Evolutionary conservation across 2,329 filamentous ascomycete species (phyloP).

Genomic region (Didymellaceae sp.): DNA sequence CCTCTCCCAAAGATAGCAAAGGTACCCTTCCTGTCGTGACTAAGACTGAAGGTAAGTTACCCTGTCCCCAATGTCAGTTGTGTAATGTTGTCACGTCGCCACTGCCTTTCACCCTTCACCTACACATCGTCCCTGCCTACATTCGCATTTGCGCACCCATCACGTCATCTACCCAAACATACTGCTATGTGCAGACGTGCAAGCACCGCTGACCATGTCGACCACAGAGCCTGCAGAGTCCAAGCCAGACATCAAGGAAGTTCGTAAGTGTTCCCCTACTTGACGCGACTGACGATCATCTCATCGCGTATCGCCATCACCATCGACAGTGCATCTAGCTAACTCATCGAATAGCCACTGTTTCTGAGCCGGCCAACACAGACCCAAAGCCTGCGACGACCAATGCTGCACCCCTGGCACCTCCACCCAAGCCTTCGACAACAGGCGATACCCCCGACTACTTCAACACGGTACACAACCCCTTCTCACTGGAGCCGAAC

Average conservation of each 20-base stretch:
- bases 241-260: conserved; percentile 20
- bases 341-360: conserved; percentile 26
- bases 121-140: conserved; percentile 2
- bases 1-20: conserved; percentile 48
- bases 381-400: conserved; percentile 48
- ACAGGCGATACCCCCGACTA: conserved; percentile 57
- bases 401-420: conserved; percentile 58
- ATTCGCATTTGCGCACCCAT: conserved; percentile 21
- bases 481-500: conserved; percentile 83
- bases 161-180: conserved; percentile 16
- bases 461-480: conserved; percentile 57
- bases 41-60: conserved; percentile 46
- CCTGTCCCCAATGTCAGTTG: conserved; percentile 3
- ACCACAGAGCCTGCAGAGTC: conserved; percentile 34
- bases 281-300: conserved; percentile 3
- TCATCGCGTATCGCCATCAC: conserved; percentile 8
- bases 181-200: conserved; percentile 14
- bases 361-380: conserved; percentile 27
- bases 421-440: conserved; percentile 56
- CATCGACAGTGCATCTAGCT: conserved; percentile 22
- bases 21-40: conserved; percentile 39
- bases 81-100: conserved; percentile 8
- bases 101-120: neutral
- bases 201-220: conserved; percentile 29
- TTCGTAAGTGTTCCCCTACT: conserved; percentile 11